Percentiles rank a stretch among this genome's conserved stretches.
These are phyloP conservation scores for Trifolium fragiferum DNA, from an alignment of 306 rosid species.

Conservation along the genomic window DNA sequence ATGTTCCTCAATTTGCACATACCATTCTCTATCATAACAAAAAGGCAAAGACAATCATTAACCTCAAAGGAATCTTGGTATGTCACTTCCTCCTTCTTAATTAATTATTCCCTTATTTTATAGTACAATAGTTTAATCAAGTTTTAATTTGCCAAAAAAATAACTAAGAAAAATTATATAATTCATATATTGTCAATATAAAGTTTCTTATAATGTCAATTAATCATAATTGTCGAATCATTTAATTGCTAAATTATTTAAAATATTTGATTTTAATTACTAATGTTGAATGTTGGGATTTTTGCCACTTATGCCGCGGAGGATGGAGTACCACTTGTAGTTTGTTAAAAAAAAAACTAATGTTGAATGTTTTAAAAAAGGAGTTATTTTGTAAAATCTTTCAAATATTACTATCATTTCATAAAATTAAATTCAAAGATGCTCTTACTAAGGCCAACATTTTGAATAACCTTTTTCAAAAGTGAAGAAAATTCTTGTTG, in stretches of 20 bases:
- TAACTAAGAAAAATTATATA: too few species aligned
- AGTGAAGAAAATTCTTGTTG: neutral
- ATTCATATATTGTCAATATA: too few species aligned
- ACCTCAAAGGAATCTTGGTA: constrained; percentile 92
- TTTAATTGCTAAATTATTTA: too few species aligned
- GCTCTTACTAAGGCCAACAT: neutral
- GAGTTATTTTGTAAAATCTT: neutral
- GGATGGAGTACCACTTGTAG: too few species aligned
- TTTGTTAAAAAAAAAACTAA: too few species aligned
- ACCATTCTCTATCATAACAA: constrained; percentile 68
- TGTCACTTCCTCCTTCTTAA: constrained; percentile 19
- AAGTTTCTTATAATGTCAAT: too few species aligned
- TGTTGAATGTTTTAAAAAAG: too few species aligned
- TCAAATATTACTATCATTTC: neutral
- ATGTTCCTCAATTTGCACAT: constrained; percentile 93
- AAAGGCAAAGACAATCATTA: constrained; percentile 56
- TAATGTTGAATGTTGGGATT: too few species aligned
- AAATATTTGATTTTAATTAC: too few species aligned
- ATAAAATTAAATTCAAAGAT: neutral
- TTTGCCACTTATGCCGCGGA: too few species aligned
- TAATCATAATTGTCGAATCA: too few species aligned
- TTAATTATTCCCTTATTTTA: neutral
- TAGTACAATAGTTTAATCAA: neutral
- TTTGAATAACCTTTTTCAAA: neutral
- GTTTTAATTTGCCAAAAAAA: neutral